These are phyloP conservation scores for Acrocalymma vagum DNA, from an alignment of 2,329 filamentous ascomycete genomes.

Conservation along the genomic window DNA sequence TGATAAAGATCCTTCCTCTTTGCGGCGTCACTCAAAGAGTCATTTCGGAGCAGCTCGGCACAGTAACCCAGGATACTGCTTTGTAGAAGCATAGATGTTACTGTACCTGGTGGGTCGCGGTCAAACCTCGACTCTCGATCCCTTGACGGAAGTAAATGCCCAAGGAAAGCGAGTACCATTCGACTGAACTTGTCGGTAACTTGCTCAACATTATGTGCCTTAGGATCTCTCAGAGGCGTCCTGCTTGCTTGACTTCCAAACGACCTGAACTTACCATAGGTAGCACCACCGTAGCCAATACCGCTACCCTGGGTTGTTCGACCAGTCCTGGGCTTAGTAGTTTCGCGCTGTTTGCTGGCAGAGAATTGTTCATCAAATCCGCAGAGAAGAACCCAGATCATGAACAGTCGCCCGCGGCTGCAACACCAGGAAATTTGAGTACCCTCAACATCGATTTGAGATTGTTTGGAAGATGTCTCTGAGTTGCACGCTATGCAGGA, in stretches of 20 bases:
- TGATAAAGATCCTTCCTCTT: conserved; percentile 47
- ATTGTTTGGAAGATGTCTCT: conserved; percentile 4
- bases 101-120: conserved; percentile 32
- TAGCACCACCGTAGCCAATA: conserved; percentile 17
- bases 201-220: conserved; percentile 18
- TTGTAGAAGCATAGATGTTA: conserved; percentile 44
- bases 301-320: conserved; percentile 9
- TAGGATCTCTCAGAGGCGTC: no score
- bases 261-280: not conserved
- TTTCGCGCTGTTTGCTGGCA: conserved; percentile 11
- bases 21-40: conserved; percentile 49
- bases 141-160: conserved; percentile 34
- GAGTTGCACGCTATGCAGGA: conserved; percentile 28
- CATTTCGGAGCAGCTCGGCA: conserved; percentile 51
- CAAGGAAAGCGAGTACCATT: conserved; percentile 23
- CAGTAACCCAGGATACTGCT: conserved; percentile 48
- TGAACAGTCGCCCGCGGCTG: conserved; percentile 35
- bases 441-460: conserved; percentile 5
- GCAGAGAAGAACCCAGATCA: conserved; percentile 49
- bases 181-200: conserved; percentile 18
- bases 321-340: conserved; percentile 6
- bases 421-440: conserved; percentile 46
- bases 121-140: conserved; percentile 34
- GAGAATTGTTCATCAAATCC: conserved; percentile 43
- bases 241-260: no score